Base-by-base conservation (phyloP, 805 yeast genomes). In the Sugiyamaella marilandica region DNA sequence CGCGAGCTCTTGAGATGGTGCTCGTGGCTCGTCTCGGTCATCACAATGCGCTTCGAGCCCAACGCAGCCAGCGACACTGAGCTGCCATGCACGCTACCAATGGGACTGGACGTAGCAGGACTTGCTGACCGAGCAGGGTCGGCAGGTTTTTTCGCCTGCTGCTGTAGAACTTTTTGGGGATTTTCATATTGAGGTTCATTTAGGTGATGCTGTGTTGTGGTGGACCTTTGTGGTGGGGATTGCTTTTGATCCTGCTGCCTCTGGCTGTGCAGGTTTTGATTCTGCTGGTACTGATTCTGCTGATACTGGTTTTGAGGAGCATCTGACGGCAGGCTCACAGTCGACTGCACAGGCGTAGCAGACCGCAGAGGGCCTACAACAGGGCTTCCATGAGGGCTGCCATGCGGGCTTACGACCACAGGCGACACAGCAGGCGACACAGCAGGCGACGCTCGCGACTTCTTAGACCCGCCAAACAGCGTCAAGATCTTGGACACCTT, bases 1-100 rank as follows among this genome's bases (percentile, higher is more conserved):
- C 72, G 57, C 7, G 92, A 83, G 43, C 84, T 83, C 54, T 81
- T 77, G 55, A 92, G 73, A 65, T 81, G 82, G 68, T 92, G 99
- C 62, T 80, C 87, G 68, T 92, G 99, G 10, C 95, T 95, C 59
- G 84, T 84, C 2, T 61, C 64, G 29, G 52, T 51, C 14, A 61
- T 48, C 24, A 55, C 50, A 35, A 68, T 53, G 32, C 72, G 60
- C 33, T 29, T 47, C 33, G 37, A 31, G 9, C 52, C n/a, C 34
- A 33, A 5, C 10, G 19, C 35, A 19, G 44, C 18, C 41, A 33
- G 37, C 13, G 47, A 39, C 11, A 39, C 43, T 5, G 43, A 24
- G 35, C 47, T 44, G 18, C 47, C 47, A 2, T 44, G 34, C 47
- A 31, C n/a, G 35, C 18, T 14, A 29, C 13, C 19, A 2, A 16